These are phyloP conservation scores for Chiua virens DNA, from an alignment of 768 basidiomycete species.

Conservation along the genomic window DNA sequence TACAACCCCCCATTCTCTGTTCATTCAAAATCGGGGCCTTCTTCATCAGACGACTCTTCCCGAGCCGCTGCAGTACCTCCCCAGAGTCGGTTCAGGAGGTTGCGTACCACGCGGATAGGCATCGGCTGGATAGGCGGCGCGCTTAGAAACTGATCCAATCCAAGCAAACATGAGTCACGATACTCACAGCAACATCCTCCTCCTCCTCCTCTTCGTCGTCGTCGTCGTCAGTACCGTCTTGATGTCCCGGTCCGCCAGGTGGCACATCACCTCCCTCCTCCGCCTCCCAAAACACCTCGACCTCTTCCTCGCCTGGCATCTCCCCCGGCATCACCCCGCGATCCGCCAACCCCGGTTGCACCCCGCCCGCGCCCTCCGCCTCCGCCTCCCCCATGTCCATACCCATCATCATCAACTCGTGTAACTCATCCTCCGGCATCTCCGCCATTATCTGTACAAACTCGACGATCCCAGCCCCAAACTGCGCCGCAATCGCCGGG, in stretches of 20 bases:
- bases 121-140: conserved; percentile 44
- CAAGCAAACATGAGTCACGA: neutral
- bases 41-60: conserved; percentile 24
- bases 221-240: conserved; percentile 24
- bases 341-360: conserved; percentile 22
- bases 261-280: conserved; percentile 30
- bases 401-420: conserved; percentile 55
- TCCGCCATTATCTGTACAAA: conserved; percentile 58
- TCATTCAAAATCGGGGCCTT: neutral
- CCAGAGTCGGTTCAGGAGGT: conserved; percentile 62
- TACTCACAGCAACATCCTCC: conserved; percentile 46
- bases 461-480: conserved; percentile 66
- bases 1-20: neutral
- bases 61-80: conserved; percentile 31
- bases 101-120: conserved; percentile 56
- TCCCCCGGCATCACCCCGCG: conserved; percentile 39
- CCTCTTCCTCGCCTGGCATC: conserved; percentile 44
- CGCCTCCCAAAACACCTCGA: conserved; percentile 21
- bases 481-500: conserved; percentile 51
- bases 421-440: conserved; percentile 55
- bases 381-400: conserved; percentile 38
- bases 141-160: neutral
- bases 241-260: too few species aligned
- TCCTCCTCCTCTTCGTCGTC: conserved; percentile 46
- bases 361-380: conserved; percentile 28